Evolutionary conservation across 2,329 filamentous ascomycete species (phyloP), one percentile per base, ranked within the genome.

Genomic region (Stagonosporopsis chrysanthemi): DNA sequence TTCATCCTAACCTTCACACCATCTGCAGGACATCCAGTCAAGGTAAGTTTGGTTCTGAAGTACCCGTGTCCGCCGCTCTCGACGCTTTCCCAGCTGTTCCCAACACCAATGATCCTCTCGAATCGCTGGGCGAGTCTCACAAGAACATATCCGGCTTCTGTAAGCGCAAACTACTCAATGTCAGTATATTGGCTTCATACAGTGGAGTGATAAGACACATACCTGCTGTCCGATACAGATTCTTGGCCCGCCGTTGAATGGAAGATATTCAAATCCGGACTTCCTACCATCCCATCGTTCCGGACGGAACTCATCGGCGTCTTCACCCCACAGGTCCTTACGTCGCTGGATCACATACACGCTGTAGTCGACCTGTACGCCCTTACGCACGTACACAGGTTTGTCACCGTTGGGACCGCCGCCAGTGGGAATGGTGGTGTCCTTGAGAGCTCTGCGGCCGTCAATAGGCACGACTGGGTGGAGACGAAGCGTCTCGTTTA

Each of bases 241-340:
- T 4, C 71, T 58, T 2, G 72, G 68, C 3, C 72, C 72, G 2
- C 70, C 70, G 48, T 74, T 72, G 52, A 75, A 75, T 0, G 74
- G 73, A 8, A 75, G 44, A 47, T 70, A 76, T n/a, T 68, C 68
- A 64, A 67, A 76, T 0, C 71, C 70, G 4, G 41, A 48, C 41
- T 62, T 68, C 51, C 63, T 74, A 62, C 75, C 75, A 61, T 68
- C 51, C 67, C 68, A 75, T 19, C 77, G 64, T 24, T 76, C 75
- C 1, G 75, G 76, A 22, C 56, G 66, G 46, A 76, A 78, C 8
- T 68, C 68, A 2, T 74, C 66, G 0, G 75, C 76, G 45, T 78
- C 75, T 1, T 60, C 45, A 2, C 76, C 76, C 69, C 70, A 78
- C 1, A 77, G 49, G 46, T 78, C 75, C 39, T 69, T 69, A 4